These are phyloP conservation scores for Skeletonema marinoi DNA, from an alignment of 108 stramenopile species.

Conservation along the genomic window DNA sequence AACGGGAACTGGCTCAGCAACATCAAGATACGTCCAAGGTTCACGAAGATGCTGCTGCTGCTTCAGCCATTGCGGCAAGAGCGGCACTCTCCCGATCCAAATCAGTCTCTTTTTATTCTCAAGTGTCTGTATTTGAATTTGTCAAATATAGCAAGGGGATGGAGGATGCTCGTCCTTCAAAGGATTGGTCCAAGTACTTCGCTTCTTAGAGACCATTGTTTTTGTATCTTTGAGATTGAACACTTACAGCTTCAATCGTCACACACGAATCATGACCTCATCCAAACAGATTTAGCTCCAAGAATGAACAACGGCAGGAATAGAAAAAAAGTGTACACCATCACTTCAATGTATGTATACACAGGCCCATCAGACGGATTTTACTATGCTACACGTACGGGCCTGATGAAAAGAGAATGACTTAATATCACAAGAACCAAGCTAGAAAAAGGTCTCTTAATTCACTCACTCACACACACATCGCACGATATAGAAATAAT, in stretches of 20 bases:
- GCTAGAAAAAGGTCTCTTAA: neutral
- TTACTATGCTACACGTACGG: neutral
- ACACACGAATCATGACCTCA: neutral
- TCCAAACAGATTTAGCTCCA: neutral
- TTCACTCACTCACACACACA: neutral
- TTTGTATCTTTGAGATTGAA: no score
- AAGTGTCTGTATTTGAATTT: conserved; percentile 43
- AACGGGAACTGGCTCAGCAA: neutral
- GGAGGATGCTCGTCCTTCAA: conserved; percentile 12
- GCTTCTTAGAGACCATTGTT: neutral
- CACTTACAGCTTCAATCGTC: neutral
- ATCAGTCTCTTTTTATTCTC: conserved; percentile 43
- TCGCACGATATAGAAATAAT: neutral
- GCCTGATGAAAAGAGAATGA: neutral
- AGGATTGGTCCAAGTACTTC: conserved; percentile 48
- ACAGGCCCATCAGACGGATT: neutral
- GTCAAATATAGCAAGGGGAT: conserved; percentile 1
- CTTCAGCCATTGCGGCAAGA: neutral
- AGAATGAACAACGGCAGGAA: neutral
- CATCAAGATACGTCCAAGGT: neutral
- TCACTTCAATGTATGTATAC: neutral
- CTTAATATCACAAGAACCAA: neutral
- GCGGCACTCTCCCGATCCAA: neutral
- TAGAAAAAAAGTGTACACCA: neutral
- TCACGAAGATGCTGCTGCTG: neutral